These are phyloP conservation scores for Termitomyces eurrhizus DNA, from an alignment of 768 basidiomycete species.

Conservation along the genomic window DNA sequence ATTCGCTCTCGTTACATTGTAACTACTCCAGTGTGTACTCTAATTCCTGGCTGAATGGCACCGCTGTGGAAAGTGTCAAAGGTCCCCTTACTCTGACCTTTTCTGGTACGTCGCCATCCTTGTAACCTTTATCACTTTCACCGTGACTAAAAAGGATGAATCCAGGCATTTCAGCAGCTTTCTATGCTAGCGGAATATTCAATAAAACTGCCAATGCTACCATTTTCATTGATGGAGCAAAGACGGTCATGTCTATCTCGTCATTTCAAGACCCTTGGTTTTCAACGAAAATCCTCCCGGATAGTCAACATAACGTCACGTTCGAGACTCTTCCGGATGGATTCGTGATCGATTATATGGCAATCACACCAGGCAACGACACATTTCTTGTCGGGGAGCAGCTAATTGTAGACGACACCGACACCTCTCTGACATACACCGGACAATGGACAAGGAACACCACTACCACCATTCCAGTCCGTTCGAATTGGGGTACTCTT, in stretches of 20 bases:
- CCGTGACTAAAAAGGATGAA: background rate
- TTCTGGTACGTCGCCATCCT: background rate
- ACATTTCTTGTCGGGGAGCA: background rate
- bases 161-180: background rate
- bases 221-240: background rate
- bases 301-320: background rate
- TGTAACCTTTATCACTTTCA: background rate
- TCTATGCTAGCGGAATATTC: background rate
- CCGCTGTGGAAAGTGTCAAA: background rate
- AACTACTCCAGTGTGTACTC: background rate
- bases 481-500: background rate
- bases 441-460: background rate
- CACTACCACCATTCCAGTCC: background rate
- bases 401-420: constrained; percentile 1
- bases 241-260: background rate
- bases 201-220: background rate
- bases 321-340: background rate
- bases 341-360: background rate
- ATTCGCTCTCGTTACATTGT: background rate
- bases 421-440: background rate
- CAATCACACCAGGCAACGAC: background rate
- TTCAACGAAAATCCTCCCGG: background rate
- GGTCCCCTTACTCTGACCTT: background rate
- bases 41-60: background rate
- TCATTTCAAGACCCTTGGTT: background rate